These are phyloP conservation scores for Rhizophlyctis rosea DNA, from an alignment of 192 early-diverging fungal genomes.

Conservation along the genomic window DNA sequence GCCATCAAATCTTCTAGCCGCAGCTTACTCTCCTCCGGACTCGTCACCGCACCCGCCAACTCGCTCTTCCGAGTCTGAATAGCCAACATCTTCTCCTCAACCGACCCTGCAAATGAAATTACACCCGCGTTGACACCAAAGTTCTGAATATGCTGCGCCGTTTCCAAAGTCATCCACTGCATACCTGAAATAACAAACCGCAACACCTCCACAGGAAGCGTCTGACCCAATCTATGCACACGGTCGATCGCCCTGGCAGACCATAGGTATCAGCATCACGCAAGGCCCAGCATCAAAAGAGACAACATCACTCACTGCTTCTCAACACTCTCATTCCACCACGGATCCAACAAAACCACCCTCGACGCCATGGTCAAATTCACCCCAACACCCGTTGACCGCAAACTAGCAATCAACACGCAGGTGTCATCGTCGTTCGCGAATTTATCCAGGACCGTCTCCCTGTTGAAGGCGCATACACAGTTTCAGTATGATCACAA, in stretches of 20 bases:
- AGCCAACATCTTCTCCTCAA: slow-evolving; percentile 83
- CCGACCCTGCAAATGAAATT: too few species aligned
- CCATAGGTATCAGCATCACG: not conserved
- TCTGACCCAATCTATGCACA: slow-evolving; percentile 50
- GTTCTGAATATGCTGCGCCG: too few species aligned
- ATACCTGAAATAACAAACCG: slow-evolving; percentile 41
- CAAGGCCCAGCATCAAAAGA: not conserved
- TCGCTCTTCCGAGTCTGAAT: slow-evolving; percentile 77
- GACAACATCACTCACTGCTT: slow-evolving; percentile 26
- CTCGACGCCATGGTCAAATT: slow-evolving; percentile 38
- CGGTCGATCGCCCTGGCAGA: slow-evolving; percentile 35
- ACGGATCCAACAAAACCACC: slow-evolving; percentile 48
- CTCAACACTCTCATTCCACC: slow-evolving; percentile 45
- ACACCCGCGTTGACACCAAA: too few species aligned
- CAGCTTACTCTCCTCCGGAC: slow-evolving; percentile 9
- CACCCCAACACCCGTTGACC: slow-evolving; percentile 44
- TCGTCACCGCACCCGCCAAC: slow-evolving; percentile 19
- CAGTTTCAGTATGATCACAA: too few species aligned
- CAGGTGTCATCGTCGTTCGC: slow-evolving; percentile 53
- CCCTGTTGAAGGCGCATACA: too few species aligned
- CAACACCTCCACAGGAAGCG: slow-evolving; percentile 31
- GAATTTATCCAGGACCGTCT: slow-evolving; percentile 61
- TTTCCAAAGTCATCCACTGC: too few species aligned
- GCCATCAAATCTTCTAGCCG: slow-evolving; percentile 27
- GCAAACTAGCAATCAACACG: slow-evolving; percentile 35